Percentiles rank a stretch among this genome's conserved stretches.
These are phyloP conservation scores for Schizosaccharomyces octosporus DNA, from an alignment of 805 yeast genomes.

Conservation along the genomic window DNA sequence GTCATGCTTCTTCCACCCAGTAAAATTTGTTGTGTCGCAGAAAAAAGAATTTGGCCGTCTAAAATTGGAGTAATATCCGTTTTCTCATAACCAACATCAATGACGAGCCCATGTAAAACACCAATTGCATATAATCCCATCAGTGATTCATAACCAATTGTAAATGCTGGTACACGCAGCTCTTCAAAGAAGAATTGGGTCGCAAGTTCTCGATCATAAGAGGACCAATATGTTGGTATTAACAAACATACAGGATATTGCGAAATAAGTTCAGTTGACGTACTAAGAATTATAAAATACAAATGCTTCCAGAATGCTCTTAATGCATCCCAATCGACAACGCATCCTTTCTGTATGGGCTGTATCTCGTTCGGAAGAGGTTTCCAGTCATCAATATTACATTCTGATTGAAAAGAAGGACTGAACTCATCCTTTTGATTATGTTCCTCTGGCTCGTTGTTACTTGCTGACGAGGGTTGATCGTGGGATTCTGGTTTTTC, in stretches of 20 bases:
- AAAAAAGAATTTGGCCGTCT: neutral
- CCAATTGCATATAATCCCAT: neutral
- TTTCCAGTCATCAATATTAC: neutral
- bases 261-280: neutral
- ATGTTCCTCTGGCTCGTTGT: neutral
- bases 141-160: neutral
- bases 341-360: neutral
- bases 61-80: slow-evolving; percentile 1
- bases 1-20: neutral
- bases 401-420: neutral
- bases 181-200: slow-evolving; percentile 1
- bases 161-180: neutral
- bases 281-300: neutral
- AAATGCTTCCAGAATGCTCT: neutral
- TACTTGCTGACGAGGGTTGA: too few relatives aligned
- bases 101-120: neutral
- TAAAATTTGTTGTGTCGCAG: neutral
- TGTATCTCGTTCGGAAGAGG: neutral
- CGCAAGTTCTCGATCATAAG: neutral
- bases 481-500: too few relatives aligned
- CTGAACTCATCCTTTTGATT: neutral
- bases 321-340: neutral
- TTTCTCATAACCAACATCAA: slow-evolving; percentile 1
- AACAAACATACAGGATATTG: neutral
- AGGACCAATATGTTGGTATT: slow-evolving; percentile 1